phyloP scores from a whole-genome alignment of 2,329 filamentous ascomycete species.

The Hymenoscyphus repandus region DNA sequence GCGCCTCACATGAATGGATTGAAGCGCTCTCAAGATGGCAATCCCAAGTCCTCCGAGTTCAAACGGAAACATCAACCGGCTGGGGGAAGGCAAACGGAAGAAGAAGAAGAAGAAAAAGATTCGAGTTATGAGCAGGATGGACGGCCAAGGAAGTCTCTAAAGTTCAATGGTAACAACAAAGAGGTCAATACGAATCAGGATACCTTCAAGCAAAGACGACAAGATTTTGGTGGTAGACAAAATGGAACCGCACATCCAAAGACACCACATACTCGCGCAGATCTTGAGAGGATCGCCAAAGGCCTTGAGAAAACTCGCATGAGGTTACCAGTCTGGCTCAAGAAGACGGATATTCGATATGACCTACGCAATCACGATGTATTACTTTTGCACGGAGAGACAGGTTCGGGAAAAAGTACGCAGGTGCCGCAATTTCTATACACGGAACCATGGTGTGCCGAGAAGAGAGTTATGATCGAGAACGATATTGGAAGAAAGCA shows the following conservation, averaged over 20 bases:
- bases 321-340: conserved; percentile 29
- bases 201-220: conserved; percentile 2
- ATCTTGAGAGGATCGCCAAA: conserved; percentile 18
- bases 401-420: conserved; percentile 93
- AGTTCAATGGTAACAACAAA: conserved; percentile 21
- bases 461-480: conserved; percentile 46
- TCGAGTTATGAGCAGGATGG: neutral
- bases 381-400: conserved; percentile 85
- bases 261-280: conserved; percentile 6
- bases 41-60: conserved; percentile 12
- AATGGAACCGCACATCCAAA: neutral
- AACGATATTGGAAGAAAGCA: conserved; percentile 30
- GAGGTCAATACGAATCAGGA: conserved; percentile 31
- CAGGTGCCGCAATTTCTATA: conserved; percentile 90
- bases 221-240: neutral
- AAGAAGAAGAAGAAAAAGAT: neutral
- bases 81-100: too few species aligned
- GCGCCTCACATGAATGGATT: conserved; percentile 1
- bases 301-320: conserved; percentile 23
- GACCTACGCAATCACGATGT: conserved; percentile 48
- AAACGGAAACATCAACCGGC: neutral
- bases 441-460: conserved; percentile 72
- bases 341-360: conserved; percentile 25
- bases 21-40: conserved; percentile 21
- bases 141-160: conserved; percentile 4